Evolutionary conservation across 163 green algal species (phyloP), one percentile per base, ranked within the genome.

Genomic region (Scenedesmus sp.): DNA sequence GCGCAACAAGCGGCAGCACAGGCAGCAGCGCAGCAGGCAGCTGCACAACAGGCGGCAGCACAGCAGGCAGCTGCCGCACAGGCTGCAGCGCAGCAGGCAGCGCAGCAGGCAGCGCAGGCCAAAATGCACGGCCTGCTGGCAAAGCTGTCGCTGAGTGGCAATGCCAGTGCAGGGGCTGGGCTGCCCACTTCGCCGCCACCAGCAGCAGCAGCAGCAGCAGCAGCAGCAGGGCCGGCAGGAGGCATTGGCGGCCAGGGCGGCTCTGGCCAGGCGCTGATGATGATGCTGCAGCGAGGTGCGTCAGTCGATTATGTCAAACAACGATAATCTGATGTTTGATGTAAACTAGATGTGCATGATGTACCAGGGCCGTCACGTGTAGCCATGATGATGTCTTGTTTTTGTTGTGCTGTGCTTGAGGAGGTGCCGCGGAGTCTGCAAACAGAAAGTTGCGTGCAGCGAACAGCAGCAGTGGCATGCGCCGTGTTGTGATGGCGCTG

Each of bases 241-340:
- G 83, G 7, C 59, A n/a, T 55, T 74, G 66, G 20, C 56, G 81
- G 26, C 3, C 81, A 86, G 81, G 34, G 18, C 15, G 81, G 46
- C 3, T 86, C 81, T 67, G 86, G 86, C 54, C 62, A 76, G 8
- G 87, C 70, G 20, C 74, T 91, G 73, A 86, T 91, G 87, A 57
- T 62, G 87, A 67, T 91, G 73, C 74, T 91, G 56, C 73, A 91
- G 87, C 57, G 87, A 87, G 87, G 87, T 86, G 26, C 54, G 76
- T 2, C 2, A n/a, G 5, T 0, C 34, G 34, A 46, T 46, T 46
- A 46, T 46, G 34, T 46, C 34, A 46, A 46, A 46, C 34, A 46
- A 46, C 34, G 34, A 46, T 46, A 46, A 46, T 46, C 34, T 46
- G 34, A 46, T 46, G 34, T 46, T 46, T 46, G 34, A 46, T 46